Conservation (phyloP, 2,329 filamentous ascomycete genomes). For the Cladosporium oxysporum region DNA sequence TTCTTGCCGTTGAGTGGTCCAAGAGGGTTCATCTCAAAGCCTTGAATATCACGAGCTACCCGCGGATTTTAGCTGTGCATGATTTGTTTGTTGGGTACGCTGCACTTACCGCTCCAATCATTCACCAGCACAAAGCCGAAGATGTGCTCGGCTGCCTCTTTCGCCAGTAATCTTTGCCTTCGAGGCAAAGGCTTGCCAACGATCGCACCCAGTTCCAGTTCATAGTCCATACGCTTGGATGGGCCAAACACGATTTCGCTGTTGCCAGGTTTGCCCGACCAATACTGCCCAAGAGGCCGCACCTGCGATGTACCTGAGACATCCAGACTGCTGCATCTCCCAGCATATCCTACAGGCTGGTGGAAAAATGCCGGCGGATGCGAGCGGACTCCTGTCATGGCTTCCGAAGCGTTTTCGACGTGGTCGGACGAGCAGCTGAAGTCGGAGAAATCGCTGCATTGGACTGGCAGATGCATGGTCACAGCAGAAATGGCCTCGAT, state of each 20-base stretch:
- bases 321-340: slow-evolving; percentile 56
- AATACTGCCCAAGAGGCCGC: slow-evolving; percentile 51
- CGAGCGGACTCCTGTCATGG: slow-evolving; percentile 42
- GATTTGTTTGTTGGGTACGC: background rate
- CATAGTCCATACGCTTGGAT: slow-evolving; percentile 47
- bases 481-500: slow-evolving; percentile 44
- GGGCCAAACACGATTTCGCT: slow-evolving; percentile 53
- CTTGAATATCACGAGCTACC: slow-evolving; percentile 61
- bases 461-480: slow-evolving; percentile 57
- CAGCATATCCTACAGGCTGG: slow-evolving; percentile 56
- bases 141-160: slow-evolving; percentile 54
- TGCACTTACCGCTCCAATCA: slow-evolving; percentile 53
- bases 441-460: slow-evolving; percentile 59
- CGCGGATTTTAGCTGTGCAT: background rate
- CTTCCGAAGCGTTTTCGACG: slow-evolving; percentile 51
- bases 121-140: slow-evolving; percentile 63
- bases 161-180: slow-evolving; percentile 40
- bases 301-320: slow-evolving; percentile 51
- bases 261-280: slow-evolving; percentile 43
- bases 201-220: slow-evolving; percentile 50
- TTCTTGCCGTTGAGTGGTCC: slow-evolving; percentile 64
- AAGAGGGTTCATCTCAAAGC: slow-evolving; percentile 61
- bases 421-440: slow-evolving; percentile 57
- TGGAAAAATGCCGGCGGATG: slow-evolving; percentile 51
- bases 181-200: slow-evolving; percentile 43